Conservation (phyloP, 306 rosid genomes). For the Malus asiatica region DNA sequence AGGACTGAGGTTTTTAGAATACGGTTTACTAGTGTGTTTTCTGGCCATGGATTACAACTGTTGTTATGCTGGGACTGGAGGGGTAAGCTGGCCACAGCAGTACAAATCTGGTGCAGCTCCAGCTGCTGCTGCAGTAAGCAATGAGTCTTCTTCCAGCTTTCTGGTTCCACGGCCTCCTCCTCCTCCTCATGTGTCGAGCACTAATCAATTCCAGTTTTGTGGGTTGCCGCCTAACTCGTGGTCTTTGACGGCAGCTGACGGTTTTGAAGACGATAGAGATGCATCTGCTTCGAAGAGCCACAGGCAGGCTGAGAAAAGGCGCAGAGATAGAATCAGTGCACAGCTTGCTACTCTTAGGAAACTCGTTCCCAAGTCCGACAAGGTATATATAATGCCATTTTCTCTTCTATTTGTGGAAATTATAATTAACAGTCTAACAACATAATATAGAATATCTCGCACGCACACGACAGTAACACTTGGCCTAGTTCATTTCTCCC, state of each 20-base stretch:
- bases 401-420: too few species aligned
- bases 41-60: constrained; percentile 46
- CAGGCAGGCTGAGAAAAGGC: constrained; percentile 90
- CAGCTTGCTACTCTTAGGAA: constrained; percentile 92
- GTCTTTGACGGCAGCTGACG: constrained; percentile 26
- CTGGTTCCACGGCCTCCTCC: constrained; percentile 26
- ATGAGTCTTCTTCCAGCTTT: constrained; percentile 30
- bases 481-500: too few species aligned
- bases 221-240: constrained; percentile 36
- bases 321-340: constrained; percentile 86
- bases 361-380: constrained; percentile 85
- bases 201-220: constrained; percentile 34
- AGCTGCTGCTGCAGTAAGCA: constrained; percentile 12
- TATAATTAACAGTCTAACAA: background rate
- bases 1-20: constrained; percentile 13
- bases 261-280: constrained; percentile 46
- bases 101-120: constrained; percentile 4
- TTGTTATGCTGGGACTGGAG: constrained; percentile 36
- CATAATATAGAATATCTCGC: background rate
- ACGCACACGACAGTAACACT: background rate
- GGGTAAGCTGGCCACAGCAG: constrained; percentile 19
- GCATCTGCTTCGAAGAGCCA: constrained; percentile 78
- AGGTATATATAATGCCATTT: constrained; percentile 33
- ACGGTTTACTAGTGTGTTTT: constrained; percentile 6
- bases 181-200: constrained; percentile 26